Evolutionary conservation across 2,329 filamentous ascomycete species (phyloP).

Genomic region (Aureobasidium sp.): DNA sequence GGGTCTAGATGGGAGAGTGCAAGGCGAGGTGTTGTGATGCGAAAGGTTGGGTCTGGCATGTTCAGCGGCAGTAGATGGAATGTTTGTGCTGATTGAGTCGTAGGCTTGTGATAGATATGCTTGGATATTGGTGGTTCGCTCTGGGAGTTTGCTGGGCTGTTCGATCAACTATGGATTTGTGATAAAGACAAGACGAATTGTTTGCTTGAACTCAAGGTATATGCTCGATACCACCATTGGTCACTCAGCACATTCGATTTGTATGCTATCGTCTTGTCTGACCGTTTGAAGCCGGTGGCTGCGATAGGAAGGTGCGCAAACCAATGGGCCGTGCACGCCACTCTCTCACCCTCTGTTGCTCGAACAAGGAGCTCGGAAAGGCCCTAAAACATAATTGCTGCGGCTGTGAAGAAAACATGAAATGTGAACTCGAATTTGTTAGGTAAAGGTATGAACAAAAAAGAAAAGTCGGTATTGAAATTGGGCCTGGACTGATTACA

Average conservation of each 20-base stretch:
- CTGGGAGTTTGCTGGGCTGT: too few relatives aligned
- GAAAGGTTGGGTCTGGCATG: background rate
- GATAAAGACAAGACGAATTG: background rate
- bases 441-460: conserved; percentile 11
- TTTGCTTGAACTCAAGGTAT: background rate
- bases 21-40: background rate
- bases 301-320: background rate
- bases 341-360: background rate
- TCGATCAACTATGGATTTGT: background rate
- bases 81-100: background rate
- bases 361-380: background rate
- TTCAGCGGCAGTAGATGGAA: background rate
- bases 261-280: too few relatives aligned
- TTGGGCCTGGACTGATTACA: conserved; percentile 12
- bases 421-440: background rate
- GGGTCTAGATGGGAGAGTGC: background rate
- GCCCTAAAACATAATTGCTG: background rate
- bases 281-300: background rate
- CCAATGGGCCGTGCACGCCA: background rate
- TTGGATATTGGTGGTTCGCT: background rate
- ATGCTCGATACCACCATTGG: background rate
- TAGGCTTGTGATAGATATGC: background rate
- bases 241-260: background rate
- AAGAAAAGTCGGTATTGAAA: conserved; percentile 6
- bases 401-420: background rate